A percentile compares a stretch with the other conserved stretches of the same genome.
Conservation (phyloP, 225 moss, liverwort and hornwort genomes). For the Rhytidiadelphus loreus region DNA sequence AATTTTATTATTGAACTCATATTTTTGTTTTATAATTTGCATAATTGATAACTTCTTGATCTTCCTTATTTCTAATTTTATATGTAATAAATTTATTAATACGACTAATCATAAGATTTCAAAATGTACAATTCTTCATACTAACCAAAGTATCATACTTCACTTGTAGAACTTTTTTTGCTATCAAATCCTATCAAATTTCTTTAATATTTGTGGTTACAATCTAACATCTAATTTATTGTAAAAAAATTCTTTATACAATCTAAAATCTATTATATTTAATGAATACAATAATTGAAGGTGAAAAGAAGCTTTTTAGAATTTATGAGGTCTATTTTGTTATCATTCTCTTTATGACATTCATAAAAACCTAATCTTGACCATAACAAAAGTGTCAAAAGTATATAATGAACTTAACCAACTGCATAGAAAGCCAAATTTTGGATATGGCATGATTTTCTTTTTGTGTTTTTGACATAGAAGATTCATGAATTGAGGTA, state of each 20-base stretch:
- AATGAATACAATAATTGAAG: not conserved
- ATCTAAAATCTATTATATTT: too few relatives aligned
- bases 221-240: not conserved
- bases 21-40: not conserved
- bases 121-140: not conserved
- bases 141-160: not conserved
- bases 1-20: too few relatives aligned
- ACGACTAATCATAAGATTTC: not conserved
- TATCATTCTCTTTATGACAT: not conserved
- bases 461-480: not conserved
- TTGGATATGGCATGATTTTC: not conserved
- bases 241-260: not conserved
- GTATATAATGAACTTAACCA: not conserved
- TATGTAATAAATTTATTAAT: not conserved
- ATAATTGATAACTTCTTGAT: not conserved
- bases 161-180: fast-evolving
- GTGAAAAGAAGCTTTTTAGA: not conserved
- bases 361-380: not conserved
- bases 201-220: not conserved
- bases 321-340: too few relatives aligned
- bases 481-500: not conserved
- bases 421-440: not conserved
- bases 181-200: not conserved
- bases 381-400: not conserved
- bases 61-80: not conserved